Conservation (phyloP, 2,329 filamentous ascomycete genomes). For the Parastagonospora nodorum region DNA sequence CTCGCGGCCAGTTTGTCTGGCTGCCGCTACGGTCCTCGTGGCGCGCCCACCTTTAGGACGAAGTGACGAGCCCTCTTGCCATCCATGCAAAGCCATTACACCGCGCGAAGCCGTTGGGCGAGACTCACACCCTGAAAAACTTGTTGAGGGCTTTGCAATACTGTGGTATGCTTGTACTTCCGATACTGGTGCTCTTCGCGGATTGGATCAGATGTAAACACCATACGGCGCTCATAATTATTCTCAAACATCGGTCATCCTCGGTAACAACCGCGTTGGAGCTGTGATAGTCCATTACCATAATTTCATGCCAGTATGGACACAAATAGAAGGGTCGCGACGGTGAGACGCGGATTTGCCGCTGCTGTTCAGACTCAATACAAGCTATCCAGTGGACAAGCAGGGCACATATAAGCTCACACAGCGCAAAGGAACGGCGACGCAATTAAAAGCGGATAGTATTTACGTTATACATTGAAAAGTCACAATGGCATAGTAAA, state of each 20-base stretch:
- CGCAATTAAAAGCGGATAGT: no score
- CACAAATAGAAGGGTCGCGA: no score
- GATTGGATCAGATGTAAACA: background rate
- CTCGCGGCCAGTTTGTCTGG: background rate
- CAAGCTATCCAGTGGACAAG: no score
- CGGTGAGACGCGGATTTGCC: no score
- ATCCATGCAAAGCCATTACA: background rate
- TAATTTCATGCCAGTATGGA: no score
- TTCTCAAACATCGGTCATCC: background rate
- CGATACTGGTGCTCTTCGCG: background rate
- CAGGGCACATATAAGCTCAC: no score
- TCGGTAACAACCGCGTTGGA: background rate
- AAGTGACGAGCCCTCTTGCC: background rate
- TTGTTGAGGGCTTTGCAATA: background rate
- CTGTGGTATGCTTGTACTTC: background rate
- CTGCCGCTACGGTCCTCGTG: background rate
- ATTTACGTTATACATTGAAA: no score
- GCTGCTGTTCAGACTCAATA: no score
- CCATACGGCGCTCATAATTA: background rate
- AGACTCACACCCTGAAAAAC: background rate
- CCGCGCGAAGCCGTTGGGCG: background rate
- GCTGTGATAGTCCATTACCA: background rate
- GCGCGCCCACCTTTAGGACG: background rate
- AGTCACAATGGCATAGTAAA: no score
- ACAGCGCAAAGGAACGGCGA: no score